Evolutionary conservation across 371 early-diverging fungal genomes (phyloP).

Genomic region (Mucor circinelloides): DNA sequence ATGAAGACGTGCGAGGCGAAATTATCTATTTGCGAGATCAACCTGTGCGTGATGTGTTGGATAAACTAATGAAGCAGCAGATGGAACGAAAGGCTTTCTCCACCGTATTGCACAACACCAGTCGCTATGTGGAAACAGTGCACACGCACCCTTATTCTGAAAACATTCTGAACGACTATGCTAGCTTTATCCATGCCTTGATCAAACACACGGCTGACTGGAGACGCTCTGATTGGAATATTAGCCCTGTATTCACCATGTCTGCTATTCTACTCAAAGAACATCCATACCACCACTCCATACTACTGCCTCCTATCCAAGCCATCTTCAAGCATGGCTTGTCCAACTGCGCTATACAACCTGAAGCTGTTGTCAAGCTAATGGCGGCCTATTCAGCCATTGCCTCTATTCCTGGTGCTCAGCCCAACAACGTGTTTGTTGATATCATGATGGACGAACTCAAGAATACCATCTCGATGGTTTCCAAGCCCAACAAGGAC

Average conservation of each 20-base stretch:
- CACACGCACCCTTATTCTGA: constrained; percentile 57
- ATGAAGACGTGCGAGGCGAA: constrained; percentile 46
- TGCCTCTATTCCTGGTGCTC: constrained; percentile 29
- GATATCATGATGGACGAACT: constrained; percentile 51
- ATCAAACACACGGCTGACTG: constrained; percentile 52
- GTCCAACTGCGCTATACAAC: constrained; percentile 37
- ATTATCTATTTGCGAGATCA: constrained; percentile 60
- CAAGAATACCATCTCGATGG: constrained; percentile 19
- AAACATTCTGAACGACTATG: constrained; percentile 45
- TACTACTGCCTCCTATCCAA: constrained; percentile 42
- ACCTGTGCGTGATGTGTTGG: constrained; percentile 63
- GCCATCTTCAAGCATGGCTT: constrained; percentile 47
- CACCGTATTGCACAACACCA: constrained; percentile 56
- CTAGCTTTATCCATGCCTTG: constrained; percentile 41
- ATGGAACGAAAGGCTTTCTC: constrained; percentile 61
- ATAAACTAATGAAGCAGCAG: constrained; percentile 61
- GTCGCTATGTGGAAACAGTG: constrained; percentile 58
- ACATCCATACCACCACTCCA: constrained; percentile 47
- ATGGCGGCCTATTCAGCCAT: constrained; percentile 42
- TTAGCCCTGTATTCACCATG: constrained; percentile 55
- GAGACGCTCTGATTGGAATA: constrained; percentile 57
- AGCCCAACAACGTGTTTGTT: constrained; percentile 43
- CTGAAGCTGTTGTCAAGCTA: constrained; percentile 43
- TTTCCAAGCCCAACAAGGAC: constrained; percentile 39
- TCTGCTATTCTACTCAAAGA: constrained; percentile 50